Evolutionary conservation across 2,329 filamentous ascomycete genomes (phyloP).

Genomic region (Apiospora hydei): DNA sequence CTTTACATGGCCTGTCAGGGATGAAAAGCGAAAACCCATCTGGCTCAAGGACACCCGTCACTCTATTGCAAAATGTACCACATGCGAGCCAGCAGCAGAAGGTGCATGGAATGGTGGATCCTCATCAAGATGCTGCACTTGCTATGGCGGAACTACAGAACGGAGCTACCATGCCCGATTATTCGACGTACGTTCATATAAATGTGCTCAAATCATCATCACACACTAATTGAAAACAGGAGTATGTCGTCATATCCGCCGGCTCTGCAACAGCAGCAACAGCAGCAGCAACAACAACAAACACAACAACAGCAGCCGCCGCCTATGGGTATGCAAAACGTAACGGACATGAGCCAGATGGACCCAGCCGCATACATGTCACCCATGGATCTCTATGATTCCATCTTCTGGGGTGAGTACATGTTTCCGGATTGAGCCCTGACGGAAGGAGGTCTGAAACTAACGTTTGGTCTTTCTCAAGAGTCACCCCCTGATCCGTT

Average conservation of each 20-base stretch:
- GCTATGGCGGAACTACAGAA: constrained; percentile 73
- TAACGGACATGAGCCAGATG: constrained; percentile 56
- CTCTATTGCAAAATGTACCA: background rate
- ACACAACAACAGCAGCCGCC: constrained; percentile 36
- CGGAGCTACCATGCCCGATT: constrained; percentile 56
- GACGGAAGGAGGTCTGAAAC: constrained; percentile 28
- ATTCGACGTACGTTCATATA: constrained; percentile 45
- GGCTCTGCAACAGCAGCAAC: background rate
- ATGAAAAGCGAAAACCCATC: constrained; percentile 58
- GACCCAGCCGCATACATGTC: constrained; percentile 68
- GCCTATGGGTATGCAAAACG: constrained; percentile 38
- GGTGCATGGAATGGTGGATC: constrained; percentile 48
- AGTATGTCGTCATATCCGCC: background rate
- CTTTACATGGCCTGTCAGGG: constrained; percentile 56
- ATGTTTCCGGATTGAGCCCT: constrained; percentile 23
- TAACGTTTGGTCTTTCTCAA: constrained; percentile 38
- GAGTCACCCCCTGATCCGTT: constrained; percentile 65
- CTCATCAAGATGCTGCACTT: constrained; percentile 67
- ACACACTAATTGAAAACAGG: background rate
- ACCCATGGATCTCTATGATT: constrained; percentile 73
- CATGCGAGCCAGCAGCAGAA: constrained; percentile 33
- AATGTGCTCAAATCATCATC: background rate
- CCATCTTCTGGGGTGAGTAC: constrained; percentile 70
- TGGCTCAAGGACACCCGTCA: constrained; percentile 44
- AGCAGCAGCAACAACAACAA: background rate